Percentiles rank a stretch among this genome's conserved stretches.
phyloP scores from a whole-genome alignment of 1,284 basidiomycete genomes.

The Cystobasidiaceae sp. region DNA sequence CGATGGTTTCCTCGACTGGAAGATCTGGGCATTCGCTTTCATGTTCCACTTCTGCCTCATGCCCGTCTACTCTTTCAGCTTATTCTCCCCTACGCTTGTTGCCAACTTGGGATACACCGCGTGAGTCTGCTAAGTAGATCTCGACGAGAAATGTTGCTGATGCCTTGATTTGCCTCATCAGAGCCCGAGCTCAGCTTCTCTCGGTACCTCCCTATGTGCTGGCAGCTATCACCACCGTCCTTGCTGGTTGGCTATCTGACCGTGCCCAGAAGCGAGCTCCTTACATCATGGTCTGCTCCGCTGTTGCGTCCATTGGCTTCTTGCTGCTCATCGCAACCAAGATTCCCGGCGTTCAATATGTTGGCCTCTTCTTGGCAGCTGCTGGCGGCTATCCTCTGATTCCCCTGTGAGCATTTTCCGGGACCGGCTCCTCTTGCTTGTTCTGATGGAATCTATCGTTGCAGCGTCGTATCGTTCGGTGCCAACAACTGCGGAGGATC shows the following conservation, averaged over 20 bases:
- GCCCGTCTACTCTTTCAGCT: conserved; percentile 65
- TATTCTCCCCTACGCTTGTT: conserved; percentile 57
- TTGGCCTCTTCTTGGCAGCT: conserved; percentile 55
- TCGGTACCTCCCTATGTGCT: conserved; percentile 39
- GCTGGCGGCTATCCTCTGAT: conserved; percentile 57
- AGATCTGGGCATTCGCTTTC: conserved; percentile 57
- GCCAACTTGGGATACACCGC: conserved; percentile 28
- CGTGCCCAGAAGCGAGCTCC: conserved; percentile 17
- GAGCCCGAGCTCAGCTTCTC: conserved; percentile 41
- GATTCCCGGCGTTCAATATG: conserved; percentile 49
- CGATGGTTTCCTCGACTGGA: conserved; percentile 63
- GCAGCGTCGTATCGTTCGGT: conserved; percentile 56
- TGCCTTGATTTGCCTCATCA: neutral
- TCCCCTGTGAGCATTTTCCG: too few species aligned
- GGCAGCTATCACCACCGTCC: conserved; percentile 37
- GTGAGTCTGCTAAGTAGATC: neutral
- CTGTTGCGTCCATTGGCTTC: conserved; percentile 10
- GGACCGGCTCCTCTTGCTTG: too few species aligned
- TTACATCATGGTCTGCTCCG: conserved; percentile 6
- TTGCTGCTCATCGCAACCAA: conserved; percentile 14
- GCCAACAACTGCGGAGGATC: conserved; percentile 58
- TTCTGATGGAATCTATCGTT: too few species aligned
- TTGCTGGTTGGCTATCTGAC: conserved; percentile 42
- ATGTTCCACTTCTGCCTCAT: conserved; percentile 49
- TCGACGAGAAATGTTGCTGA: neutral